These are phyloP conservation scores for Pichia insulana DNA, from an alignment of 805 yeast species.

Conservation along the genomic window DNA sequence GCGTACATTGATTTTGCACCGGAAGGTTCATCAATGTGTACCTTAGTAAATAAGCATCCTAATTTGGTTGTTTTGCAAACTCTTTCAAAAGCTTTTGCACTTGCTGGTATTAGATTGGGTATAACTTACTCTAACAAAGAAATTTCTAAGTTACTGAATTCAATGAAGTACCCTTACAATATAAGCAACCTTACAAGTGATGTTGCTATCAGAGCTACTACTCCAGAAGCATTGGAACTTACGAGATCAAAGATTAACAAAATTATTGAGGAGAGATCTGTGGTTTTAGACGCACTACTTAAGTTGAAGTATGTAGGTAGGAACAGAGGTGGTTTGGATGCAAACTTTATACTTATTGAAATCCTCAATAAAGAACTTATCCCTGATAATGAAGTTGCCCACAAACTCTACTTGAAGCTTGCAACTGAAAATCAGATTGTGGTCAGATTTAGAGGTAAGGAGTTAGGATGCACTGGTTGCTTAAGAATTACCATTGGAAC, in stretches of 20 bases:
- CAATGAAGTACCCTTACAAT: constrained; percentile 95
- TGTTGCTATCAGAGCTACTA: constrained; percentile 67
- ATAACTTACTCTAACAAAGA: constrained; percentile 57
- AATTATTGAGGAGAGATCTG: constrained; percentile 47
- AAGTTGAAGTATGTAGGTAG: constrained; percentile 57
- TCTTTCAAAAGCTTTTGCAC: constrained; percentile 87
- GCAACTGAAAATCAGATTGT: constrained; percentile 75
- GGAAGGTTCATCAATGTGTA: constrained; percentile 58
- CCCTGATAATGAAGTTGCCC: constrained; percentile 65
- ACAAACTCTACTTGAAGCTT: constrained; percentile 51
- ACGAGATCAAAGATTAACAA: constrained; percentile 49
- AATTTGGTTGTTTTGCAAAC: constrained; percentile 88
- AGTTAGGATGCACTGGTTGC: constrained; percentile 82
- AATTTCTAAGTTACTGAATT: constrained; percentile 62
- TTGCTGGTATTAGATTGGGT: constrained; percentile 91
- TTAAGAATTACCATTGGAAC: constrained; percentile 87
- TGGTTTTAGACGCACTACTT: constrained; percentile 46
- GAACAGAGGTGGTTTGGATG: constrained; percentile 74
- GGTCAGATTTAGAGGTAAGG: constrained; percentile 85
- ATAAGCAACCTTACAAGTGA: constrained; percentile 74
- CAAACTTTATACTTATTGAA: constrained; percentile 77
- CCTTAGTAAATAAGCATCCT: constrained; percentile 73
- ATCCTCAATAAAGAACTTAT: constrained; percentile 51
- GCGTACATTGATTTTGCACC: constrained; percentile 87
- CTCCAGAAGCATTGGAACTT: constrained; percentile 41